phyloP scores from a whole-genome alignment of 306 rosid genomes.

The Fagus crenata region DNA sequence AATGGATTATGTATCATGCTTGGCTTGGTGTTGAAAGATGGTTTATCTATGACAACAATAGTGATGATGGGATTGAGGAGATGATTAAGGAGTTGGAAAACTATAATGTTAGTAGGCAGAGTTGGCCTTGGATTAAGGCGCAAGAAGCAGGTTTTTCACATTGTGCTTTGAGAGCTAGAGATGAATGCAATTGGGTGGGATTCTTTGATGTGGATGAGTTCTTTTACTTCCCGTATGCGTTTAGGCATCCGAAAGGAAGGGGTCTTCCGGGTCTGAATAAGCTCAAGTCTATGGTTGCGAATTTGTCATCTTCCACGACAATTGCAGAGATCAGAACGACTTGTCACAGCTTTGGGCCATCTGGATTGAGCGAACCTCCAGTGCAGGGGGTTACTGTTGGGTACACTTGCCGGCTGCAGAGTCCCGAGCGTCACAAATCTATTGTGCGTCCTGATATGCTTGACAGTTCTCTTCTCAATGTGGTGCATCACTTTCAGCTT shows the following conservation, averaged over 20 bases:
- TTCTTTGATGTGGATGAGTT: slow-evolving; percentile 96
- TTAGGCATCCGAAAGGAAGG: slow-evolving; percentile 28
- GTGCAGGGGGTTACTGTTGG: slow-evolving; percentile 66
- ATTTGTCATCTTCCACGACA: slow-evolving; percentile 46
- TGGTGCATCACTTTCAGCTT: slow-evolving; percentile 83
- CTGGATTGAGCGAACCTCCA: slow-evolving; percentile 68
- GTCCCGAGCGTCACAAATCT: slow-evolving; percentile 80
- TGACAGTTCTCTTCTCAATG: slow-evolving; percentile 68
- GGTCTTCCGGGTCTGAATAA: slow-evolving; percentile 58
- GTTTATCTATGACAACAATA: slow-evolving; percentile 94
- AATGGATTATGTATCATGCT: slow-evolving; percentile 90
- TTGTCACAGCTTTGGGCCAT: slow-evolving; percentile 92
- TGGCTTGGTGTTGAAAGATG: slow-evolving; percentile 94
- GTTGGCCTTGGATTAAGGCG: slow-evolving; percentile 97
- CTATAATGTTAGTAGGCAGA: slow-evolving; percentile 62
- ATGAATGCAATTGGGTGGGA: slow-evolving; percentile 91
- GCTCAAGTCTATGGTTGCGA: slow-evolving; percentile 51
- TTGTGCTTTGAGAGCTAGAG: slow-evolving; percentile 78
- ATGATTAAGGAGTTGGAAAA: slow-evolving; percentile 54
- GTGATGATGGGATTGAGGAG: slow-evolving; percentile 71
- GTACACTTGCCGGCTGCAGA: slow-evolving; percentile 84
- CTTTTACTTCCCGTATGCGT: slow-evolving; percentile 64
- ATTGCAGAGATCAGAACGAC: slow-evolving; percentile 79
- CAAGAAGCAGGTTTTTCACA: slow-evolving; percentile 98
- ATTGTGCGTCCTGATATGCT: slow-evolving; percentile 74